Conservation (phyloP, 192 early-diverging fungal genomes). For the Gonapodya sp. region DNA sequence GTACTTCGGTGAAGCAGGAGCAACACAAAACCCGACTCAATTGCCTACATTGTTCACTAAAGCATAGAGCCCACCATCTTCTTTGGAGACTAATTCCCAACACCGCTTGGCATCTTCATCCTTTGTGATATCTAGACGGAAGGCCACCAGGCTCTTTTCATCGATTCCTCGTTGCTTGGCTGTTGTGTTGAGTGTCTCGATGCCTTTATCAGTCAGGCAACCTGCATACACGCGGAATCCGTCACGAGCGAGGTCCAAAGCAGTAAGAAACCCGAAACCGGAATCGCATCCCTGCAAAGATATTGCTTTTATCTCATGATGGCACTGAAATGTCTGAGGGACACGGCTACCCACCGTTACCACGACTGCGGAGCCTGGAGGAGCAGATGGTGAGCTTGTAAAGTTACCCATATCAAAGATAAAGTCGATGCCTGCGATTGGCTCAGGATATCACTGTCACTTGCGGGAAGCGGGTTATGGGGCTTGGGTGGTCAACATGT, state of each 20-base stretch:
- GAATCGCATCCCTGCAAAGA: slow-evolving; percentile 24
- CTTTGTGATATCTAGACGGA: slow-evolving; percentile 25
- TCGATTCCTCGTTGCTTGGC: not conserved
- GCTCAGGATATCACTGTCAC: too few species aligned
- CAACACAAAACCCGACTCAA: not conserved
- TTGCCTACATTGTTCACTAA: slow-evolving; percentile 21
- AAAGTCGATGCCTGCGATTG: too few species aligned
- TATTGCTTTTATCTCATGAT: too few species aligned
- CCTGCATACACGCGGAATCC: slow-evolving; percentile 18
- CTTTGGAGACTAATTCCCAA: not conserved
- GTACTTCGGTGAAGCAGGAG: not conserved
- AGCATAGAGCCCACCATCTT: slow-evolving; percentile 16
- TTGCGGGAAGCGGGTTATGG: too few species aligned
- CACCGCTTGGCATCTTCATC: slow-evolving; percentile 18
- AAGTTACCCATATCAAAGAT: not conserved
- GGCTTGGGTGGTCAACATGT: too few species aligned
- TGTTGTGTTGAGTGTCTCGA: not conserved
- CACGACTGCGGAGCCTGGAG: not conserved
- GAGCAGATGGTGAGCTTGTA: not conserved
- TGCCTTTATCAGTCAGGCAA: slow-evolving; percentile 21
- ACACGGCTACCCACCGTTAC: not conserved
- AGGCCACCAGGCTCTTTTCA: slow-evolving; percentile 14
- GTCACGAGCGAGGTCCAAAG: slow-evolving; percentile 12
- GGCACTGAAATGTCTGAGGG: not conserved
- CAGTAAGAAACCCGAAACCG: slow-evolving; percentile 23